Conservation (phyloP, 371 early-diverging fungal genomes). For the Phascolomyces articulosus region DNA sequence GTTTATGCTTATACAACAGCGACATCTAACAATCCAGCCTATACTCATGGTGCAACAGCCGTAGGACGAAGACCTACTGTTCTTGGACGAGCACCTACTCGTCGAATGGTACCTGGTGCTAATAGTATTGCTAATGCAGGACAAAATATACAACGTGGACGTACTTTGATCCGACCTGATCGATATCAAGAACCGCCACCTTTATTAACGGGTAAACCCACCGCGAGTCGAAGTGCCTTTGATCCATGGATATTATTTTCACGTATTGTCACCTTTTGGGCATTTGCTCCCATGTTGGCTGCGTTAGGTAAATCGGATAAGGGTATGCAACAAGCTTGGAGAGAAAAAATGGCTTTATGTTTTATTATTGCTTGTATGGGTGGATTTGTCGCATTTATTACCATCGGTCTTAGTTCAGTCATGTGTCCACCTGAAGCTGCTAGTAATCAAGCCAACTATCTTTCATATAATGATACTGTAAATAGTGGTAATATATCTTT, state of each 20-base stretch:
- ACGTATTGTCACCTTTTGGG: conserved; percentile 79
- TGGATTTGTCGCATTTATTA: conserved; percentile 64
- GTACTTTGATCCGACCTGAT: conserved; percentile 78
- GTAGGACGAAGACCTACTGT: conserved; percentile 47
- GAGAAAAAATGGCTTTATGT: conserved; percentile 86
- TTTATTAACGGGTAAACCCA: conserved; percentile 67
- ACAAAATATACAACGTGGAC: conserved; percentile 67
- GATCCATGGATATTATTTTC: conserved; percentile 81
- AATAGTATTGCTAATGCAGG: conserved; percentile 55
- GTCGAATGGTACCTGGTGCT: conserved; percentile 50
- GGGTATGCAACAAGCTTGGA: conserved; percentile 87
- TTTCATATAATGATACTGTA: conserved; percentile 33
- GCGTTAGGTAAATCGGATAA: conserved; percentile 59
- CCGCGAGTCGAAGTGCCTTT: conserved; percentile 48
- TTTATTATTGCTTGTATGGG: conserved; percentile 72
- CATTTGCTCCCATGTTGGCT: conserved; percentile 64
- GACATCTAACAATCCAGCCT: background rate
- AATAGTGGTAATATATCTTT: no score
- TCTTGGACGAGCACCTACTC: conserved; percentile 53
- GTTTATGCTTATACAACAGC: conserved; percentile 1
- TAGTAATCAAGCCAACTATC: conserved; percentile 45
- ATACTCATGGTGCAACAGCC: conserved; percentile 15
- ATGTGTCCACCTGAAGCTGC: conserved; percentile 54
- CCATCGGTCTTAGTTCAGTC: conserved; percentile 57
- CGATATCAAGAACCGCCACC: conserved; percentile 72